phyloP scores from a whole-genome alignment of 108 stramenopile species.

The Conticribra guillardii region DNA sequence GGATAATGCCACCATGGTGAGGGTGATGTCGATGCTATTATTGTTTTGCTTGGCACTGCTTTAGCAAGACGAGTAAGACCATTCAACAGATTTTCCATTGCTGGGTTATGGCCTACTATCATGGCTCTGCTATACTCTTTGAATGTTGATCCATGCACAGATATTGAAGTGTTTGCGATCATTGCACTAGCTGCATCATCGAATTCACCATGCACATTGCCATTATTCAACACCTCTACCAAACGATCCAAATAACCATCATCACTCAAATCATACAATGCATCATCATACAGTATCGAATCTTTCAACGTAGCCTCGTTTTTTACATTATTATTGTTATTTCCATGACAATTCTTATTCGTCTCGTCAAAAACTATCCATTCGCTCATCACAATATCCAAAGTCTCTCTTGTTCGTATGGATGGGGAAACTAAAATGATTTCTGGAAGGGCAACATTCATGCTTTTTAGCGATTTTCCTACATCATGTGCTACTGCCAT shows the following conservation, averaged over 20 bases:
- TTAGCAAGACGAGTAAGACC: neutral
- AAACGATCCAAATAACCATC: slow-evolving; percentile 27
- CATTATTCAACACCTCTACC: neutral
- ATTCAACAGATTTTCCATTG: slow-evolving; percentile 26
- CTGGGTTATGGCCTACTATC: slow-evolving; percentile 34
- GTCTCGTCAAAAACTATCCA: slow-evolving; percentile 10
- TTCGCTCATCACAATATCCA: slow-evolving; percentile 24
- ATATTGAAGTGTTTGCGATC: no score
- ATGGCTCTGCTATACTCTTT: slow-evolving; percentile 12
- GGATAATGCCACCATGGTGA: neutral
- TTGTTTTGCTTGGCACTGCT: neutral
- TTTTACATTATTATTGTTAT: slow-evolving; percentile 9
- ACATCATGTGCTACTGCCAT: slow-evolving; percentile 19
- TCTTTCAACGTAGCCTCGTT: no score
- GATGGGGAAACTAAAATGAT: slow-evolving; percentile 25
- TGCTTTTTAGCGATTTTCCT: slow-evolving; percentile 3
- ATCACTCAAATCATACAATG: slow-evolving; percentile 19
- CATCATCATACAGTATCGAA: slow-evolving; percentile 16
- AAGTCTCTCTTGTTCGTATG: slow-evolving; percentile 21
- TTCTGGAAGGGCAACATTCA: slow-evolving; percentile 18
- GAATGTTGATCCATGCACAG: no score
- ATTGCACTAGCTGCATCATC: no score
- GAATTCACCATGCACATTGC: neutral
- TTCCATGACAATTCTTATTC: neutral
- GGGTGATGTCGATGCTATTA: no score